A percentile compares a stretch with the other conserved stretches of the same genome.
Conservation (phyloP, 768 basidiomycete genomes). For the Auriscalpium vulgare region DNA sequence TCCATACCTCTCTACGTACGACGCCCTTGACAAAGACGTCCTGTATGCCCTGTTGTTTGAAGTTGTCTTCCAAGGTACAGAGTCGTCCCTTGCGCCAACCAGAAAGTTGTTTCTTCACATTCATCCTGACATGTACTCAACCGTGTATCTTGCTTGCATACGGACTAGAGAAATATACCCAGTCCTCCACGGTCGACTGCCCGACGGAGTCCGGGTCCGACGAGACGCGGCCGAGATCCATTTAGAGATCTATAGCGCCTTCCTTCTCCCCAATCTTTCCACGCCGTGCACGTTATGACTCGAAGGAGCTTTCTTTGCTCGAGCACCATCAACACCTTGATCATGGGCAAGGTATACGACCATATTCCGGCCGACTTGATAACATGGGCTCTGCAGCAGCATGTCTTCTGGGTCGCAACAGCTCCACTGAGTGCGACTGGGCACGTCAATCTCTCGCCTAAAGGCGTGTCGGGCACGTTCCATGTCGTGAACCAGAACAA, state of each 20-base stretch:
- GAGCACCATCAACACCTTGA: not conserved
- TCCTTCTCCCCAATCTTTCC: no score
- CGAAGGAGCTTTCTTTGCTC: not conserved
- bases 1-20: not conserved
- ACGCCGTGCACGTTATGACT: no score
- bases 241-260: no score
- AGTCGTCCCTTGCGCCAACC: no score
- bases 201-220: no score
- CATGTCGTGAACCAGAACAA: slow-evolving; percentile 43
- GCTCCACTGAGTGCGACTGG: slow-evolving; percentile 50
- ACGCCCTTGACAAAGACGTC: not conserved
- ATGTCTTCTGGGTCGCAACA: slow-evolving; percentile 67
- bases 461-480: slow-evolving; percentile 53
- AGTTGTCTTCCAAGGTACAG: not conserved
- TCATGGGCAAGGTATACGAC: slow-evolving; percentile 36
- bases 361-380: slow-evolving; percentile 45
- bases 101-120: not conserved
- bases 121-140: not conserved
- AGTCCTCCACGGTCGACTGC: not conserved
- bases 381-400: slow-evolving; percentile 52
- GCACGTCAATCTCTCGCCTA: slow-evolving; percentile 63
- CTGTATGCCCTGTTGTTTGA: not conserved
- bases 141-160: not conserved
- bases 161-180: not conserved
- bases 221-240: no score